Base-by-base conservation (phyloP, 352 stramenopile species). In the Thalassiosira exigua region DNA sequence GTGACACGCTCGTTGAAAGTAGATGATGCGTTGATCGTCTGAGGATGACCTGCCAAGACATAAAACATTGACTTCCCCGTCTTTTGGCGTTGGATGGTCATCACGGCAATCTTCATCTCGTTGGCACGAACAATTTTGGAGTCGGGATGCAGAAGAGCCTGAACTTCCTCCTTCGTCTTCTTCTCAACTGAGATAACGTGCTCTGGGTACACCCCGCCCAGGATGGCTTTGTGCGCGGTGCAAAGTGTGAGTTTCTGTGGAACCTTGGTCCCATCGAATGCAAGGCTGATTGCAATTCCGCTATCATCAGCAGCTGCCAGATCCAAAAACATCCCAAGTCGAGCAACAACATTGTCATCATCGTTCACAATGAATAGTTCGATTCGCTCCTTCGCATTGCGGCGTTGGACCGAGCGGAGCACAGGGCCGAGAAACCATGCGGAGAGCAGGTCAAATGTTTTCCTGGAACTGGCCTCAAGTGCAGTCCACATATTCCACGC, bases 401-500 rank as follows among this genome's bases (percentile, higher is more conserved):
- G 4, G 14, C 24, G 1, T 5, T 66, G 2, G 7, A 51, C 22
- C 26, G 46, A 4, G 29, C 5, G 21, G 62, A 72, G 12, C 48
- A 19, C 50, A 52, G 44, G 48, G 30, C 36, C 36, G 36, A 44
- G 59, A 2, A 72, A 32, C 48, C 62, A 64, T 3, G 4, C 62
- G 3, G 48, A 72, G 1, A 39, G 3, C 48, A 60, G 62, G 26
- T 72, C 4, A n/a, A 72, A 65, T 22, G 42, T 33, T 22, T 72
- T 72, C 29, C 21, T 66, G 29, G 48, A 19, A 5, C 29, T 72
- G 11, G 48, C 46, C n/a, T 46, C 44, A 53, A 60, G 7, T 54
- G 64, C 17, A 21, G 62, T 22, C 11, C 62, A 41, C 27, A 73
- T 65, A 24, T 66, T 73, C 22, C 52, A 33, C 14, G 61, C 64